These are phyloP conservation scores for Lyophyllum atratum DNA, from an alignment of 768 basidiomycete species.

Conservation along the genomic window DNA sequence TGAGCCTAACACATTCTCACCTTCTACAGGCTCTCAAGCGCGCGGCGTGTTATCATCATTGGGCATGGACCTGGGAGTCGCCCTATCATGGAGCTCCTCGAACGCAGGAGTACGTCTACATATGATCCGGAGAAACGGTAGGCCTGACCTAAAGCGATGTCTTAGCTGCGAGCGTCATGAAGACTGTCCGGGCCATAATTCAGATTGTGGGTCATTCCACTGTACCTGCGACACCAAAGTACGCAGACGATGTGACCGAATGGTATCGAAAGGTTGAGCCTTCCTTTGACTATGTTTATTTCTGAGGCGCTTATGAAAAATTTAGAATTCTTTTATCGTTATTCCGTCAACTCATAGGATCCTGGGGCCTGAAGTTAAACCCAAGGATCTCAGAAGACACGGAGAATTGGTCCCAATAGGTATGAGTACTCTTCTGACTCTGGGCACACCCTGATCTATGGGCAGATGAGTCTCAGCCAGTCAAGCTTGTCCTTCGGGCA, in stretches of 20 bases:
- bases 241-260: slow-evolving; percentile 52
- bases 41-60: slow-evolving; percentile 74
- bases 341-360: slow-evolving; percentile 65
- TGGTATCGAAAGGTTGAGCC: slow-evolving; percentile 74
- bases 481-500: slow-evolving; percentile 69
- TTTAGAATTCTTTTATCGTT: slow-evolving; percentile 71
- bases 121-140: background rate
- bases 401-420: slow-evolving; percentile 67
- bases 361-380: slow-evolving; percentile 38
- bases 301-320: slow-evolving; percentile 5
- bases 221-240: slow-evolving; percentile 54
- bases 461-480: slow-evolving; percentile 70
- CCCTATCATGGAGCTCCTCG: slow-evolving; percentile 73
- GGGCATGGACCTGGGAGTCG: slow-evolving; percentile 88
- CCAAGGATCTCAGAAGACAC: slow-evolving; percentile 57
- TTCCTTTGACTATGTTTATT: background rate
- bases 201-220: slow-evolving; percentile 75
- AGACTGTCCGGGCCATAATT: slow-evolving; percentile 67
- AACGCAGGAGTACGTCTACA: slow-evolving; percentile 57
- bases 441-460: background rate
- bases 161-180: slow-evolving; percentile 54
- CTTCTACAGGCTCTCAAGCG: slow-evolving; percentile 62
- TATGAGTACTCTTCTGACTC: slow-evolving; percentile 29
- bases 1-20: slow-evolving; percentile 6
- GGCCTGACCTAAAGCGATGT: background rate